A percentile compares a stretch with the other conserved stretches of the same genome.
These are phyloP conservation scores for Magnusiomyces paraingens DNA, from an alignment of 1,139 yeast species.

Conservation along the genomic window DNA sequence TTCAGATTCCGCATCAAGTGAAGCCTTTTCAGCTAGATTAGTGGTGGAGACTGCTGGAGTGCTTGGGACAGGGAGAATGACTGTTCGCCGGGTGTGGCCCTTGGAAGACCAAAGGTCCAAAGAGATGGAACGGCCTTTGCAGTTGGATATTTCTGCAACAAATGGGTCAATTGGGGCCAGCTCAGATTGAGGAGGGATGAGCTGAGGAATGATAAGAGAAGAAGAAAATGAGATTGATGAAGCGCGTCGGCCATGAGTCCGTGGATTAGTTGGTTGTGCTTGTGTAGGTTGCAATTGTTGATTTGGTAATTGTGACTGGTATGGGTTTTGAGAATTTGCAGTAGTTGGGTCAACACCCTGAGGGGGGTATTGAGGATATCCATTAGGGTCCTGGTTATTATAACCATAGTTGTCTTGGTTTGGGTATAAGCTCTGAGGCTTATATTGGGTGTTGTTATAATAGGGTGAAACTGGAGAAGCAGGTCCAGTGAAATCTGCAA, in stretches of 20 bases:
- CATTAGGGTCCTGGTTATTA: too few species aligned
- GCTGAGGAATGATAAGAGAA: conserved; percentile 23
- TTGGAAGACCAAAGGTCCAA: conserved; percentile 84
- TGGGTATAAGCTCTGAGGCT: background rate
- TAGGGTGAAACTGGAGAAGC: background rate
- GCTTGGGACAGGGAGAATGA: conserved; percentile 40
- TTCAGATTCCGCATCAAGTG: background rate
- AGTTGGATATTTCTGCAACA: conserved; percentile 25
- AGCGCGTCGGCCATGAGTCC: background rate
- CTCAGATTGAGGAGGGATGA: conserved; percentile 15
- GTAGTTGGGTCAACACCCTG: too few species aligned
- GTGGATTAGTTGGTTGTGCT: conserved; percentile 7
- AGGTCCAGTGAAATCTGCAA: background rate
- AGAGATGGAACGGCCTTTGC: conserved; percentile 37
- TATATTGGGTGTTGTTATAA: background rate
- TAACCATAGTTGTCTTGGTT: too few species aligned
- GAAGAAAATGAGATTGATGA: conserved; percentile 13
- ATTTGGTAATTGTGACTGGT: background rate
- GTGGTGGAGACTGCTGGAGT: conserved; percentile 13
- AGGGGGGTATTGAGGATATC: too few species aligned
- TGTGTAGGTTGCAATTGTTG: background rate
- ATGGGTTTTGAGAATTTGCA: too few species aligned
- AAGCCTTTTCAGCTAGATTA: background rate
- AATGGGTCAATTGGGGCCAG: conserved; percentile 27
- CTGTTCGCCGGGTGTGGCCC: conserved; percentile 62